Percentiles rank a stretch among this genome's conserved stretches.
Evolutionary conservation across 495 filamentous ascomycete genomes (phyloP).

Genomic region (Ascodesmis nigricans): DNA sequence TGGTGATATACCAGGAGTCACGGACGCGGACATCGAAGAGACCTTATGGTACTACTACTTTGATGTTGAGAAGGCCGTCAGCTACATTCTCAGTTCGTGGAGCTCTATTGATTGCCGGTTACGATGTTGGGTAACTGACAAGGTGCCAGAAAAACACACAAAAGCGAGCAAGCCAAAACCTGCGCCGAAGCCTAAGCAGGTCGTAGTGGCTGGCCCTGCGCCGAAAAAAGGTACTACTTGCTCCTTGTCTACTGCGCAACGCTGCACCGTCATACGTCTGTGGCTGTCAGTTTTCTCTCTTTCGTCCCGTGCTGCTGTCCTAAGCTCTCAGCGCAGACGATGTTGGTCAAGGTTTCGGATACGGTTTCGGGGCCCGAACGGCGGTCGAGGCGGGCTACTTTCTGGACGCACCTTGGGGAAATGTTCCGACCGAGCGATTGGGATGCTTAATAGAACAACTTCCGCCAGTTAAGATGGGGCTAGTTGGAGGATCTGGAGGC

Average conservation of each 20-base stretch:
- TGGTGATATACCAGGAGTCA: constrained; percentile 29
- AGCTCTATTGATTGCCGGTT: neutral
- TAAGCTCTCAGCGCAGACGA: no score
- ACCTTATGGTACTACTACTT: constrained; percentile 91
- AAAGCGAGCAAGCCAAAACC: no score
- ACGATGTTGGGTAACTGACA: no score
- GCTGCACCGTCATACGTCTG: no score
- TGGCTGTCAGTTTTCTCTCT: no score
- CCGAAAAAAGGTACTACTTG: constrained; percentile 16
- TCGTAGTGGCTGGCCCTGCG: no score
- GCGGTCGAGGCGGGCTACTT: constrained; percentile 37
- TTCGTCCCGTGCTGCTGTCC: no score
- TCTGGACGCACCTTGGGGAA: constrained; percentile 66
- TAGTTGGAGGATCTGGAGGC: constrained; percentile 52
- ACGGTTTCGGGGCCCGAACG: neutral
- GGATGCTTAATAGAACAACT: constrained; percentile 29
- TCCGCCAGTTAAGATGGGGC: constrained; percentile 32
- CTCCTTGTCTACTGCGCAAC: no score
- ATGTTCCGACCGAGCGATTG: constrained; percentile 45
- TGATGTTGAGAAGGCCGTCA: constrained; percentile 63
- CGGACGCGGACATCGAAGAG: constrained; percentile 59
- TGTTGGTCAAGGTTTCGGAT: constrained; percentile 18
- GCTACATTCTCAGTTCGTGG: constrained; percentile 47
- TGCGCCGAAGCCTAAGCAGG: no score
- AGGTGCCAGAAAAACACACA: constrained; percentile 1